Base-by-base conservation (phyloP, 2,329 filamentous ascomycete species). In the Hypomyces rosellus region DNA sequence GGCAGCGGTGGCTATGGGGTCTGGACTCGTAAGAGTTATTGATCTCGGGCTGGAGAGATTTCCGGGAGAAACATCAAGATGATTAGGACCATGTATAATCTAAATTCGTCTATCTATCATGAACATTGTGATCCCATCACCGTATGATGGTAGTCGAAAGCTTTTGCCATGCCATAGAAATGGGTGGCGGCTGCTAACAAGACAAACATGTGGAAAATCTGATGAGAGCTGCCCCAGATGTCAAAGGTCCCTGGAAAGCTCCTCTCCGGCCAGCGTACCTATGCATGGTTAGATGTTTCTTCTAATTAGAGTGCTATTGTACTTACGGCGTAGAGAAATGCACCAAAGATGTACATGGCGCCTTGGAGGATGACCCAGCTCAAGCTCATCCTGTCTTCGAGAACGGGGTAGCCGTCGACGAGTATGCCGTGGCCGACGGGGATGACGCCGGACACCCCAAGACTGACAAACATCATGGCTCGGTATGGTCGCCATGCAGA, bases 171-270 rank as follows among this genome's bases (percentile, higher is more conserved):
- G 45, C 88, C 91, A 47, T 83, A 84, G 53, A 97, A 73, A 73
- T 99, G 93, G 20, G 86, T 80, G 1, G 80, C 78, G 0, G 89
- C 92, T 0, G 93, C 93, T 54, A 90, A 68, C 14, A 97, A 74
- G 25, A 99, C 91, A 56, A 93, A 78, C 37, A 95, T 74, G 71
- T 99, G 93, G 67, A 99, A 99, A 56, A 99, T 86, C 71, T 99
- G 93, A 69, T 99, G 93, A 16, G 89, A 96, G 64, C 85, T 90
- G 36, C 93, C 92, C 80, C 88, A 88, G 46, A 96, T 88, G 69
- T 99, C 93, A 63, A 92, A 96, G 7, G 68, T 74, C 1, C 89
- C 88, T 0, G 92, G 93, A 41, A 73, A 79, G 61, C 78, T 81
- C 53, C 89, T 78, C 71, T 99, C 93, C 0, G 93, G 93, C 69